Evolutionary conservation across 805 yeast genomes (phyloP).

Genomic region (Starmera pachycereana): DNA sequence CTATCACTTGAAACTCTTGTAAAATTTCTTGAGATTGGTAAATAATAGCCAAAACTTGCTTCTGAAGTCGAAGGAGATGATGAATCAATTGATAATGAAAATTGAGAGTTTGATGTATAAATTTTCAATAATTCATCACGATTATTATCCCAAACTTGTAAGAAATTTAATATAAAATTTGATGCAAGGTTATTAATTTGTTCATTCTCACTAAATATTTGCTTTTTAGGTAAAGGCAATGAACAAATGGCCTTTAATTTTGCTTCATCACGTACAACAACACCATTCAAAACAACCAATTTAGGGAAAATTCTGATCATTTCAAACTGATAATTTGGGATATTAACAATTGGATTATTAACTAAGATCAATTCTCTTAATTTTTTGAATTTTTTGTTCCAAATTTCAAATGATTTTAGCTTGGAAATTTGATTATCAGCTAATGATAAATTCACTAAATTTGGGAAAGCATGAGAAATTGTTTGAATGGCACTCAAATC

Average conservation of each 20-base stretch:
- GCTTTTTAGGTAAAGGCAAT: slow-evolving; percentile 45
- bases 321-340: slow-evolving; percentile 43
- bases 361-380: slow-evolving; percentile 69
- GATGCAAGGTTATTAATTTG: slow-evolving; percentile 63
- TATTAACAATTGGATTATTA: slow-evolving; percentile 62
- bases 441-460: slow-evolving; percentile 67
- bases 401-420: slow-evolving; percentile 52
- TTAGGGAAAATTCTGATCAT: slow-evolving; percentile 71
- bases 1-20: slow-evolving; percentile 45
- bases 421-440: slow-evolving; percentile 61
- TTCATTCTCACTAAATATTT: slow-evolving; percentile 73
- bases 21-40: slow-evolving; percentile 69
- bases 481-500: slow-evolving; percentile 54
- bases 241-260: slow-evolving; percentile 40
- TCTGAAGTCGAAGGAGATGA: slow-evolving; percentile 44
- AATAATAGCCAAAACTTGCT: slow-evolving; percentile 52
- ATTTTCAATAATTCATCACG: slow-evolving; percentile 59
- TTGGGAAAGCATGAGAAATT: slow-evolving; percentile 66
- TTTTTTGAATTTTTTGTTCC: slow-evolving; percentile 65
- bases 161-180: slow-evolving; percentile 66
- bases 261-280: slow-evolving; percentile 62
- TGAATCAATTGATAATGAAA: slow-evolving; percentile 70
- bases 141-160: slow-evolving; percentile 74
- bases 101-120: slow-evolving; percentile 77
- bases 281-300: slow-evolving; percentile 69